phyloP scores from a whole-genome alignment of 2,329 filamentous ascomycete species.

The Colletotrichum somersetense region DNA sequence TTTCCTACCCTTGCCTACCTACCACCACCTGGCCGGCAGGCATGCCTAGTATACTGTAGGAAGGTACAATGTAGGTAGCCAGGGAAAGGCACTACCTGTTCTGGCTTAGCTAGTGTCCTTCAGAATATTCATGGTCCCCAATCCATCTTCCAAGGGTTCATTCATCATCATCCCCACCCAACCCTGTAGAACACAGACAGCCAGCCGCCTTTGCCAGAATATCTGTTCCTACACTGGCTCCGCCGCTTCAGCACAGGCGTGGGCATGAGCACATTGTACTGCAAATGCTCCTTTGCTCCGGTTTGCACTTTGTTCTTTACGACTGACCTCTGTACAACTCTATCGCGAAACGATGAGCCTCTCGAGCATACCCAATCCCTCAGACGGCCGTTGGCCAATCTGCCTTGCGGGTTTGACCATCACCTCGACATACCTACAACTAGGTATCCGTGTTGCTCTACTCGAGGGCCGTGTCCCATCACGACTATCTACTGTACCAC shows the following conservation, averaged over 20 bases:
- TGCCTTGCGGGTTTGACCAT: neutral
- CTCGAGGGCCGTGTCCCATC: neutral
- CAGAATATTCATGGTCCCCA: conserved; percentile 18
- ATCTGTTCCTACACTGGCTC: neutral
- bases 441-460: neutral
- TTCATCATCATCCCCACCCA: conserved; percentile 13
- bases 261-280: neutral
- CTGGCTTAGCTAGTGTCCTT: conserved; percentile 32
- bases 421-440: neutral
- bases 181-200: conserved; percentile 31
- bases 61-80: neutral
- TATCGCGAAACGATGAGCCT: neutral
- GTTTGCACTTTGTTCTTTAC: neutral
- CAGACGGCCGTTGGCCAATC: neutral
- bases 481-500: neutral
- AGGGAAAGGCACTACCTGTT: conserved; percentile 30
- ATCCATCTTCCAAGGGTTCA: conserved; percentile 39
- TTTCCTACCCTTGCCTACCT: conserved; percentile 29
- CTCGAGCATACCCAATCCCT: neutral
- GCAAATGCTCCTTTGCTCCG: neutral
- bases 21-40: conserved; percentile 31
- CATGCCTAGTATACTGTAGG: neutral
- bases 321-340: neutral
- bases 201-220: conserved; percentile 37
- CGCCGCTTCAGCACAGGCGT: neutral